phyloP scores from a whole-genome alignment of 495 filamentous ascomycete genomes.

The Clohesyomyces aquaticus region DNA sequence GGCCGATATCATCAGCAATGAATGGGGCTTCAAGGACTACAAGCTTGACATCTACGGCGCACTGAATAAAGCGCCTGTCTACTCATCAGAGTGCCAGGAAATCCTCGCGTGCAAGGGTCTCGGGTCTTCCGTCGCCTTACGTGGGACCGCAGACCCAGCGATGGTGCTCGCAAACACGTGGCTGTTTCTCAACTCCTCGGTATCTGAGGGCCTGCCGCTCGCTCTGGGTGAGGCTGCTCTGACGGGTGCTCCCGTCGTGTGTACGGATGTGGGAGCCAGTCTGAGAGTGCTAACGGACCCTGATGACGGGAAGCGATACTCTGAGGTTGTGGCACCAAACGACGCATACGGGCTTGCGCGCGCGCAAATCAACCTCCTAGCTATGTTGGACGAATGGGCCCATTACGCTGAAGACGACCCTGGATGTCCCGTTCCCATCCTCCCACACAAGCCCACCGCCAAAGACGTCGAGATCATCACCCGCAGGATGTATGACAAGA shows the following conservation, averaged over 20 bases:
- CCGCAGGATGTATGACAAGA: conserved; percentile 66
- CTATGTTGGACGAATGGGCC: conserved; percentile 63
- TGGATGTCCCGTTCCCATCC: conserved; percentile 48
- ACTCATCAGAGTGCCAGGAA: conserved; percentile 65
- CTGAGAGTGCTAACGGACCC: conserved; percentile 65
- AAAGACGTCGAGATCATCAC: conserved; percentile 60
- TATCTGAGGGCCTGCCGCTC: conserved; percentile 67
- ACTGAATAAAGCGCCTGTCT: conserved; percentile 62
- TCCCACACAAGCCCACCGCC: conserved; percentile 55
- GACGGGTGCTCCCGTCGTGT: conserved; percentile 66
- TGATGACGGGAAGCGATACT: conserved; percentile 60
- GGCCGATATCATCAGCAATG: conserved; percentile 67
- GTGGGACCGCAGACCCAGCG: conserved; percentile 61
- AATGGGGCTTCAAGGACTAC: conserved; percentile 68
- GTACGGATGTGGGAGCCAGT: conserved; percentile 68
- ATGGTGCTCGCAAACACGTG: conserved; percentile 64
- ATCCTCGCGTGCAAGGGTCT: conserved; percentile 65
- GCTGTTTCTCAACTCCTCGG: conserved; percentile 70
- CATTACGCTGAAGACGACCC: conserved; percentile 56
- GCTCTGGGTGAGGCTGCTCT: conserved; percentile 68
- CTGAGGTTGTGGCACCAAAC: conserved; percentile 66
- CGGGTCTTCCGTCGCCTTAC: conserved; percentile 56
- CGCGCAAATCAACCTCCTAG: conserved; percentile 66
- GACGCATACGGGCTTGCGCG: conserved; percentile 61
- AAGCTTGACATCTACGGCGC: conserved; percentile 66